Percentiles rank a stretch among this genome's conserved stretches.
phyloP scores from a whole-genome alignment of 768 basidiomycete genomes.

The Russula ochroleuca region DNA sequence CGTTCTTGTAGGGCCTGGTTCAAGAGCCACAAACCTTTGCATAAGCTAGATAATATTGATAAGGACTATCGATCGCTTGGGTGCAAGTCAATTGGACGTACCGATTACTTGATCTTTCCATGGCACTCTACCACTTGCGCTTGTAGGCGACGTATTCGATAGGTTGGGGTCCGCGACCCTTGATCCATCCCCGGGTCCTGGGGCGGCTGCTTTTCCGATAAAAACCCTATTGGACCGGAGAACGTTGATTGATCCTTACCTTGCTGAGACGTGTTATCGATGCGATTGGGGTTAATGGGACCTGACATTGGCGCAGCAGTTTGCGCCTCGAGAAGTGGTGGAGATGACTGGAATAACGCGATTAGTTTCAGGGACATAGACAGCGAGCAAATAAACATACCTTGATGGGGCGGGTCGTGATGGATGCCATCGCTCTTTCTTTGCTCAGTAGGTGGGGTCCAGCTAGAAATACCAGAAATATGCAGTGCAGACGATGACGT shows the following conservation, averaged over 20 bases:
- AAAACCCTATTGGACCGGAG: neutral
- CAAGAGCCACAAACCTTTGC: constrained; percentile 18
- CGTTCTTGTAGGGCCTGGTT: neutral
- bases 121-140: constrained; percentile 36
- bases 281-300: constrained; percentile 31
- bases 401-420: neutral
- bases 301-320: constrained; percentile 29
- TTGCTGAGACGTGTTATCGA: constrained; percentile 37
- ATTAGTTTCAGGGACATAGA: neutral
- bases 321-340: neutral
- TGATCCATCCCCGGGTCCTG: constrained; percentile 37
- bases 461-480: neutral
- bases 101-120: constrained; percentile 61
- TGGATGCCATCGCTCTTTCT: neutral
- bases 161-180: constrained; percentile 31
- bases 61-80: neutral
- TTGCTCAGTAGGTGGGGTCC: neutral
- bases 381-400: neutral
- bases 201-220: constrained; percentile 26
- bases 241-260: constrained; percentile 20
- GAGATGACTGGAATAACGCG: neutral
- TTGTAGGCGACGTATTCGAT: constrained; percentile 27
- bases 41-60: constrained; percentile 3
- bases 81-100: constrained; percentile 29
- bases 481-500: neutral